Base-by-base conservation (phyloP, 495 filamentous ascomycete species). In the Penicillium coprophilum region DNA sequence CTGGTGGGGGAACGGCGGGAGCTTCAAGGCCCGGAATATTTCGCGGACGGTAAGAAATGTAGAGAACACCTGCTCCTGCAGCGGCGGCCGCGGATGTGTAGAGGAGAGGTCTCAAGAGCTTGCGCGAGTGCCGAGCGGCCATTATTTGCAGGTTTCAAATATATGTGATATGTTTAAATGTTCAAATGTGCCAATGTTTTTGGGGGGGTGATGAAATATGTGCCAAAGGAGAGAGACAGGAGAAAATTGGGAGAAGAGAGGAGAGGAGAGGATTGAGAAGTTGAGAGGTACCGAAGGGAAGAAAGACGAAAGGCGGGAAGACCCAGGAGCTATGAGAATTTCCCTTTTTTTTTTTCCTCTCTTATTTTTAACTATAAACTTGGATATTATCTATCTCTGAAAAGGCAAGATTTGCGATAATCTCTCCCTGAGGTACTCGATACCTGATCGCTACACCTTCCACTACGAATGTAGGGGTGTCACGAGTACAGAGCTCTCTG, bases 21-120 rank as follows among this genome's bases (percentile, higher is more conserved):
- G 85, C 85, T 63, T 94, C 88, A 55, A 83, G 85, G 48, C 92
- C 92, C 38, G 91, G 91, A 45, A 96, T 91, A 68, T 93, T 89
- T 58, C 88, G 84, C 10, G 92, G 92, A 45, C 91, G 87, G 69
- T 94, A 92, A 40, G 85, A 78, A 57, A 89, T 84, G 67, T 92
- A 91, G 48, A 95, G 78, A 39, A 83, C 76, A 46, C 84, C 86
- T 15, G 80, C 84, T 57, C 84, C 84, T 45, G 80, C 69, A 23
- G 77, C 75, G 10, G 79, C 77, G 5, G 81, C 84, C 41, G 75
- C 80, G n/a, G 81, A 72, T 19, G 82, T 79, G 68, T 89, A 89
- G 23, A 87, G 76, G 44, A 87, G 67, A 19, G 80, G 78, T 65
- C 77, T 79, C 50, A 88, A 63, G 28, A 87, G 59, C 48, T 83